Evolutionary conservation across 352 stramenopile genomes (phyloP), one percentile per base, ranked within the genome.

Genomic region (Phytopythium kandeliae): DNA sequence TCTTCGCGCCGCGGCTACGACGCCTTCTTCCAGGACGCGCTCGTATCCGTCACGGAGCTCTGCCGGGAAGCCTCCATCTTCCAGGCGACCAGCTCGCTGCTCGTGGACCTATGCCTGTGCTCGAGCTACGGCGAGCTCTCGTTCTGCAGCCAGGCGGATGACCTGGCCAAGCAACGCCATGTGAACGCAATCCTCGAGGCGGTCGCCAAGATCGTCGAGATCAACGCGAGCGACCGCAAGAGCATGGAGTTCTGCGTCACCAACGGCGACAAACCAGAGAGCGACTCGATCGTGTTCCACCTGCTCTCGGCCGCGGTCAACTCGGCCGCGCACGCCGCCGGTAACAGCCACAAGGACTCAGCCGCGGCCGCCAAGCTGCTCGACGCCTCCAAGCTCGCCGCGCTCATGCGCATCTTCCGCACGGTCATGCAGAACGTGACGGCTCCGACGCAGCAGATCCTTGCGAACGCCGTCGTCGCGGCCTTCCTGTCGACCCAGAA

Each of bases 181-280:
- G 67, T 86, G 3, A 44, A 69, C n/a, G 67, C 50, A 10, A 71
- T 89, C 12, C 63, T 92, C 6, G 65, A 85, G 24, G 84, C 84
- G 1, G 75, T 92, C 24, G 84, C 84, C 19, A 83, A 85, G 62
- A 94, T 90, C 30, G 70, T 94, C 17, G 78, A 88, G 54, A 73
- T 86, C 28, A 92, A 91, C 48, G 73, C 73, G 4, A 69, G 74
- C 4, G 75, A 88, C 35, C 72, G 70, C 28, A 70, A 68, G 44
- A 89, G 71, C 58, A 94, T 94, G 83, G 77, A 91, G 51, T 92
- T 91, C 51, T 92, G 80, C 28, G 75, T 86, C 9, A 55, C 13
- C 12, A 57, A 44, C 5, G 25, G 55, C 7, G 31, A 51, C 35
- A 40, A 51, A 25, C 65, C 78, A 31, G 63, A 57, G 4, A 63